A percentile compares a stretch with the other conserved stretches of the same genome.
phyloP scores from a whole-genome alignment of 2,329 filamentous ascomycete species.

The Mycogone perniciosa region DNA sequence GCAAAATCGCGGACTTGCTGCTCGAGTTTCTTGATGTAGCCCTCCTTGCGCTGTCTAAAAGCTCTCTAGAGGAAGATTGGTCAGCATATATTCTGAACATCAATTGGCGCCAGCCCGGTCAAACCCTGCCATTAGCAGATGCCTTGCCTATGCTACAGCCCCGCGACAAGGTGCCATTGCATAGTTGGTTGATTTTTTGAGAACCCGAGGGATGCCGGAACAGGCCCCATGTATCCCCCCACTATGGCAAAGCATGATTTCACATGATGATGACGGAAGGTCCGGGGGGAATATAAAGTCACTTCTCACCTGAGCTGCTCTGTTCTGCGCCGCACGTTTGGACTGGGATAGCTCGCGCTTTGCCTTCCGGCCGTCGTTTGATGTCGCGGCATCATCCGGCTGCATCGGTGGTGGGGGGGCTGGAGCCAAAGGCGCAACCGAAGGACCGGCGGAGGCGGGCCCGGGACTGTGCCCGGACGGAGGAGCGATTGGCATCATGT shows the following conservation, averaged over 20 bases:
- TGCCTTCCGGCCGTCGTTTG: conserved; percentile 58
- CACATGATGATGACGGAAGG: neutral
- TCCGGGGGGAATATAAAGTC: neutral
- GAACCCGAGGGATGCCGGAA: conserved; percentile 8
- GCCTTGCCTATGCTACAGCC: neutral
- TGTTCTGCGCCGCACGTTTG: conserved; percentile 93
- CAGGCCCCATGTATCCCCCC: neutral
- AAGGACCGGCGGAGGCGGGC: conserved; percentile 21
- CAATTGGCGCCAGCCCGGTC: neutral
- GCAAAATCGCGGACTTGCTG: conserved; percentile 81
- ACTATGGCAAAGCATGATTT: neutral
- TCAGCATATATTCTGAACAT: neutral
- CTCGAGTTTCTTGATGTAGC: conserved; percentile 96
- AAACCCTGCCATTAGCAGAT: neutral
- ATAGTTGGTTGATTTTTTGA: neutral
- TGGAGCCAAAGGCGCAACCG: conserved; percentile 24
- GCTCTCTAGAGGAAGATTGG: conserved; percentile 60
- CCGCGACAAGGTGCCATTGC: conserved; percentile 3
- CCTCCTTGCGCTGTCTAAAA: conserved; percentile 95
- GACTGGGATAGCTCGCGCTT: conserved; percentile 92
- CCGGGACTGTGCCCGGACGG: conserved; percentile 26
- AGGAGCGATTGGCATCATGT: conserved; percentile 35
- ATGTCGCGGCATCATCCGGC: conserved; percentile 23
- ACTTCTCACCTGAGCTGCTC: conserved; percentile 86
- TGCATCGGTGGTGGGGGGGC: conserved; percentile 24